Evolutionary conservation across 129 eudicot genomes (phyloP).

Genomic region (Artemisia tridentata): DNA sequence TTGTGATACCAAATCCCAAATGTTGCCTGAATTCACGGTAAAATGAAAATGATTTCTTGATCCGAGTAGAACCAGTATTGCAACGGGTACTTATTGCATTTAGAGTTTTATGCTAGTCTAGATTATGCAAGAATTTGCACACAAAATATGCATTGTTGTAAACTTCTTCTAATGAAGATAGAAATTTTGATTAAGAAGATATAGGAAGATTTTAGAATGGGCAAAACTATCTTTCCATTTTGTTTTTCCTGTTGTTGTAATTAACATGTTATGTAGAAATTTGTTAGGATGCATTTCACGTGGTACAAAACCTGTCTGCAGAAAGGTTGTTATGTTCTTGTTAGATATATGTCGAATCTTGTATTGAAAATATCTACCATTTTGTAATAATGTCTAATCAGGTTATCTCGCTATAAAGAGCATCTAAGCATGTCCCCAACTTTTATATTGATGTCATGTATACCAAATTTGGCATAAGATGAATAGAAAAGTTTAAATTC

Average conservation of each 20-base stretch:
- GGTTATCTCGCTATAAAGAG: too few species aligned
- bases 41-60: constrained; percentile 9
- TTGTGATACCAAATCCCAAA: constrained; percentile 29
- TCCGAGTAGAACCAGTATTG: constrained; percentile 7
- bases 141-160: constrained; percentile 26
- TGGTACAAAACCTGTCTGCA: background rate
- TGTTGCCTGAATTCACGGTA: background rate
- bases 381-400: background rate
- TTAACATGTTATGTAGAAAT: background rate
- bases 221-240: constrained; percentile 10
- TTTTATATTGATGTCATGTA: too few species aligned
- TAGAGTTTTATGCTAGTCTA: constrained; percentile 10
- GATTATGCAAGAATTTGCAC: constrained; percentile 7
- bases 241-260: constrained; percentile 1
- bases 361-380: background rate
- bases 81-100: constrained; percentile 2
- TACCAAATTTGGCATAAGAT: too few species aligned
- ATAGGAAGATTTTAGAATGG: constrained; percentile 31
- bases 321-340: background rate
- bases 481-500: too few species aligned
- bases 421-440: too few species aligned
- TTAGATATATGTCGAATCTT: background rate
- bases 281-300: constrained; percentile 10
- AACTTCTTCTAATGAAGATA: constrained; percentile 31
- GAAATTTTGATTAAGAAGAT: constrained; percentile 24